A percentile compares a stretch with the other conserved stretches of the same genome.
These are phyloP conservation scores for Pichia sp. DNA, from an alignment of 1,139 yeast genomes.

Conservation along the genomic window DNA sequence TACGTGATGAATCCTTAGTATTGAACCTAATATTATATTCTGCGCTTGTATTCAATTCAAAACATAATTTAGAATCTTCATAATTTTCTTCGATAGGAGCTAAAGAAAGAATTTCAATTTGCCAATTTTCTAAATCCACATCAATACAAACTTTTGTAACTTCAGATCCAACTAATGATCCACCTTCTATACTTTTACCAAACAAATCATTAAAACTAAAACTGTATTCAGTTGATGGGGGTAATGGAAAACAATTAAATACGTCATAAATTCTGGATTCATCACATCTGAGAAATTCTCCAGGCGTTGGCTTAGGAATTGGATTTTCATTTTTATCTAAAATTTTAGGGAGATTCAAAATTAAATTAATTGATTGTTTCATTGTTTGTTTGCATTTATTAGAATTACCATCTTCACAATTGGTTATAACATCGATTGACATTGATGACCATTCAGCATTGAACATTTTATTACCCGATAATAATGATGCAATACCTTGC, in stretches of 20 bases:
- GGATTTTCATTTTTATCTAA: conserved; percentile 57
- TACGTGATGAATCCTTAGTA: conserved; percentile 25
- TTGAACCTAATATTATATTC: conserved; percentile 25
- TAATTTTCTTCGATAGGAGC: conserved; percentile 13
- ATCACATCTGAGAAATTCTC: conserved; percentile 69
- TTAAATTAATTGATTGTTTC: conserved; percentile 68
- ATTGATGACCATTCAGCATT: conserved; percentile 94
- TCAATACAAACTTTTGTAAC: conserved; percentile 41
- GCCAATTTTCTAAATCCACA: conserved; percentile 44
- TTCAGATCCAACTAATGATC: conserved; percentile 45
- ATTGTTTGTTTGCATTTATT: conserved; percentile 46
- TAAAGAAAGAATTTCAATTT: conserved; percentile 29
- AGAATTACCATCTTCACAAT: conserved; percentile 33
- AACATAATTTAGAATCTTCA: conserved; percentile 20
- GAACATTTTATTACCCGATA: conserved; percentile 94
- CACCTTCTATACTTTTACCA: conserved; percentile 61
- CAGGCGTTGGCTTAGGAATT: conserved; percentile 75
- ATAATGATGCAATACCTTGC: conserved; percentile 77
- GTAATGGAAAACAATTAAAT: conserved; percentile 75
- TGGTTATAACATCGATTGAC: conserved; percentile 76
- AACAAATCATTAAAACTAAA: conserved; percentile 63
- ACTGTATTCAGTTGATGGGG: conserved; percentile 44
- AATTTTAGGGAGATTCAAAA: conserved; percentile 65
- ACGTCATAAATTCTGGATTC: conserved; percentile 45
- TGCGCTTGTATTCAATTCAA: conserved; percentile 24